phyloP scores from a whole-genome alignment of 495 filamentous ascomycete species.

The Talaromyces wortmannii region DNA sequence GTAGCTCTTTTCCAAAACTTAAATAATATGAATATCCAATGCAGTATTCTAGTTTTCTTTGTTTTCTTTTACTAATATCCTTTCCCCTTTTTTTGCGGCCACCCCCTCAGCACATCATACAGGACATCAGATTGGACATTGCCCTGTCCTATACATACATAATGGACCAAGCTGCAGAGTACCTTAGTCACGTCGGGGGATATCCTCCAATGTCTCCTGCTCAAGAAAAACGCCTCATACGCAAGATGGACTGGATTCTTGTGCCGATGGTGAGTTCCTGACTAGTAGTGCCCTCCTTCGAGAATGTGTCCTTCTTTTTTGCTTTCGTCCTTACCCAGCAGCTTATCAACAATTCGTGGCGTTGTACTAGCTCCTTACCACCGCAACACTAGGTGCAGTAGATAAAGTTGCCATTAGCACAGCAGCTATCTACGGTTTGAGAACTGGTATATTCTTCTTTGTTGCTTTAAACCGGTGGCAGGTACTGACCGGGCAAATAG shows the following conservation, averaged over 20 bases:
- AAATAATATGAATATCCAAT: not conserved
- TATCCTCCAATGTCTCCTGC: conserved; percentile 4
- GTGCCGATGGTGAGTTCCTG: conserved; percentile 27
- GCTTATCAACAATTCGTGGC: not conserved
- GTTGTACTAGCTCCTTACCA: conserved; percentile 4
- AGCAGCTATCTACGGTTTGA: conserved; percentile 23
- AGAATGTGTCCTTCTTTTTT: not conserved
- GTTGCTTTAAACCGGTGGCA: too few relatives aligned
- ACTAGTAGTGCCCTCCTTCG: too few relatives aligned
- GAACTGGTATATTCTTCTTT: conserved; percentile 14
- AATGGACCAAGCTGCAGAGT: conserved; percentile 6
- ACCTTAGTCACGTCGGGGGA: conserved; percentile 1
- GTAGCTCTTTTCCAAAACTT: too few relatives aligned
- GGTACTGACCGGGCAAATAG: not conserved
- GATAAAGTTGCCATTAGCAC: conserved; percentile 23
- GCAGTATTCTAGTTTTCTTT: not conserved
- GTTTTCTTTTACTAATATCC: not conserved
- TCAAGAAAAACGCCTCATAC: conserved; percentile 27
- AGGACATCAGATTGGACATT: too few relatives aligned
- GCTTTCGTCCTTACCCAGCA: not conserved
- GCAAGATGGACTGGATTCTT: conserved; percentile 35
- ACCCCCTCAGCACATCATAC: not conserved
- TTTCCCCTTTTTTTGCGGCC: not conserved
- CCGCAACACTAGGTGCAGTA: conserved; percentile 15
- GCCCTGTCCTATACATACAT: not conserved